A percentile compares a stretch with the other conserved stretches of the same genome.
These are phyloP conservation scores for Mycena indigotica DNA, from an alignment of 768 basidiomycete genomes.

Conservation along the genomic window DNA sequence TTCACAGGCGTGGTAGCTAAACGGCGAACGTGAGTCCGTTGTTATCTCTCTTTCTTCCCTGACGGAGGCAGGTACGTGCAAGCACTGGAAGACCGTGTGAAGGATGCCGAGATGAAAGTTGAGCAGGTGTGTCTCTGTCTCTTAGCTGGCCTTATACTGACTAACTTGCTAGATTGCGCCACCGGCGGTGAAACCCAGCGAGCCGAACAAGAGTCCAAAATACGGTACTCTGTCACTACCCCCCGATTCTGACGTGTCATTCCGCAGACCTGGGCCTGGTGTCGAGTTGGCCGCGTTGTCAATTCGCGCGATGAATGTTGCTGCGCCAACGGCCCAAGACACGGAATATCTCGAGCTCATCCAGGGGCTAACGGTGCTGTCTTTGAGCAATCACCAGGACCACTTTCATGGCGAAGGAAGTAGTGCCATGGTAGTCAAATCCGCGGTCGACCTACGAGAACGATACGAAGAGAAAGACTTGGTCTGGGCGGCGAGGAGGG, in stretches of 20 bases:
- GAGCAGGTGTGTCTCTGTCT: not conserved
- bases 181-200: not conserved
- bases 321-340: not conserved
- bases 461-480: constrained; percentile 2
- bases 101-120: not conserved
- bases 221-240: not conserved
- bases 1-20: not conserved
- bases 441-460: constrained; percentile 3
- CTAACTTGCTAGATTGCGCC: not conserved
- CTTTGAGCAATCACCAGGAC: not conserved
- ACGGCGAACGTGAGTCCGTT: not conserved
- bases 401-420: constrained; percentile 8
- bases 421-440: constrained; percentile 5
- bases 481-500: not conserved
- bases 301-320: not conserved
- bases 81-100: not conserved
- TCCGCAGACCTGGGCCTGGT: not conserved
- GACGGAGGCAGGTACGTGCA: not conserved
- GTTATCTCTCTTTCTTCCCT: not conserved
- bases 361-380: not conserved
- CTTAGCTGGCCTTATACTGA: not conserved
- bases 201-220: not conserved
- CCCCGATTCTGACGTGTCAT: not conserved
- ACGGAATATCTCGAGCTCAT: not conserved
- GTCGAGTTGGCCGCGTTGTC: not conserved